Evolutionary conservation across 1,139 yeast species (phyloP).

Genomic region (Scheffersomyces cryptocercus): DNA sequence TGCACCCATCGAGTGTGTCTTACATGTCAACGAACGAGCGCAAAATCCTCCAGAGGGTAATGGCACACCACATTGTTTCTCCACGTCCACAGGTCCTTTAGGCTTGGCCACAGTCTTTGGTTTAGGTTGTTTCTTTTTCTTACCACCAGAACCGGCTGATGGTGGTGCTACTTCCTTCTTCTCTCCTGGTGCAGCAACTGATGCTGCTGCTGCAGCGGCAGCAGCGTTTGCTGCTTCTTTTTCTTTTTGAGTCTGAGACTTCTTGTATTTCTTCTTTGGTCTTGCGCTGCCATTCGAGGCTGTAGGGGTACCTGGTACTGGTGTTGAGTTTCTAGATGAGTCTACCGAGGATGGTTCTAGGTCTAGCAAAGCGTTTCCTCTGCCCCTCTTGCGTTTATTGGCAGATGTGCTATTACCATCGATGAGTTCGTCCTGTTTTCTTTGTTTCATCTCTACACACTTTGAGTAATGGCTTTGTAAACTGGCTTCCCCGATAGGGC

Average conservation of each 20-base stretch:
- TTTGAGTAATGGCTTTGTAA: conserved; percentile 45
- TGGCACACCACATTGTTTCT: conserved; percentile 95
- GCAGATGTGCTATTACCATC: conserved; percentile 12
- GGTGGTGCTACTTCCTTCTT: conserved; percentile 10
- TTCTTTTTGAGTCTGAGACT: conserved; percentile 45
- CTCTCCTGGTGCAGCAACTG: conserved; percentile 23
- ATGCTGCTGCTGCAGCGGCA: conserved; percentile 47
- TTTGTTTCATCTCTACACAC: conserved; percentile 53
- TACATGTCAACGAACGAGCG: conserved; percentile 93
- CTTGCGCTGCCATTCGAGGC: conserved; percentile 19
- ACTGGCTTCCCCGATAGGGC: conserved; percentile 58
- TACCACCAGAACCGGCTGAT: conserved; percentile 13
- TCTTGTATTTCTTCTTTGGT: conserved; percentile 50
- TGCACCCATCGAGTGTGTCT: conserved; percentile 98
- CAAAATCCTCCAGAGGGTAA: conserved; percentile 90
- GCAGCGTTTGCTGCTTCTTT: conserved; percentile 52
- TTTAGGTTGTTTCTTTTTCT: conserved; percentile 47
- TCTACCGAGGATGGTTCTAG: conserved; percentile 44
- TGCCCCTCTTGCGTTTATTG: conserved; percentile 30
- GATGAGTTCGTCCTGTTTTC: conserved; percentile 21
- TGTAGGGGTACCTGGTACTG: conserved; percentile 31
- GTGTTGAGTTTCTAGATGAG: conserved; percentile 43
- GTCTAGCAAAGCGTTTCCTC: conserved; percentile 25
- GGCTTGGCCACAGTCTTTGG: conserved; percentile 57
- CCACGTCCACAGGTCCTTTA: conserved; percentile 89